Conservation (phyloP, 306 rosid species). For the Carpinus viminea region DNA sequence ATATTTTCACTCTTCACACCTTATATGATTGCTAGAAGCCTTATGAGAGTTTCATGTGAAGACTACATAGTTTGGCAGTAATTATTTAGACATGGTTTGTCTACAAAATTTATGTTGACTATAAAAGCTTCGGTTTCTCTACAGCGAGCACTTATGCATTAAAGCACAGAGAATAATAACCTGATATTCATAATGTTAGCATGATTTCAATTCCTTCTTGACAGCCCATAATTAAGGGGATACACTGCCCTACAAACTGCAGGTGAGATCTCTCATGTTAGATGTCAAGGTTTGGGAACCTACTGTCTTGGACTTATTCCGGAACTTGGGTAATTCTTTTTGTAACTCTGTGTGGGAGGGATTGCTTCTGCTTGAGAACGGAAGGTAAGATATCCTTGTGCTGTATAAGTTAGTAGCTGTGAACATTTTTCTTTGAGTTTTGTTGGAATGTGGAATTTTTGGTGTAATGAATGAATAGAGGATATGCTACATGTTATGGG, state of each 20-base stretch:
- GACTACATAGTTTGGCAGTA: neutral
- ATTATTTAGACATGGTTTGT: neutral
- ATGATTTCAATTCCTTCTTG: neutral
- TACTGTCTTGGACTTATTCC: slow-evolving; percentile 74
- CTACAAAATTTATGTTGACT: neutral
- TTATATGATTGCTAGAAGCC: neutral
- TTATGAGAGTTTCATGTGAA: neutral
- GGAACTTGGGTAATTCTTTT: slow-evolving; percentile 81
- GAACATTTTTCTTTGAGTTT: neutral
- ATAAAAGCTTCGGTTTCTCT: neutral
- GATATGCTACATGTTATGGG: neutral
- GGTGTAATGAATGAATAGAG: neutral
- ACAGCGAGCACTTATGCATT: neutral
- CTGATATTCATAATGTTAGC: neutral
- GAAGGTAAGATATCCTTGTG: slow-evolving; percentile 46
- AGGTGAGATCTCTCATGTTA: slow-evolving; percentile 90
- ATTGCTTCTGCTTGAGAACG: slow-evolving; percentile 54
- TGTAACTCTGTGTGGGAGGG: slow-evolving; percentile 94
- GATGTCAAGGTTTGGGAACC: slow-evolving; percentile 97
- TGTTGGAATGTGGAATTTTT: neutral
- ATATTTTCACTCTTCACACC: no score
- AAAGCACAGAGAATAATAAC: slow-evolving; percentile 6
- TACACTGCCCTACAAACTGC: slow-evolving; percentile 42
- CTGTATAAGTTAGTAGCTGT: neutral
- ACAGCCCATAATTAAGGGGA: slow-evolving; percentile 5